These are phyloP conservation scores for Pyrenochaeta sp. DNA, from an alignment of 2,329 filamentous ascomycete genomes.

Conservation along the genomic window DNA sequence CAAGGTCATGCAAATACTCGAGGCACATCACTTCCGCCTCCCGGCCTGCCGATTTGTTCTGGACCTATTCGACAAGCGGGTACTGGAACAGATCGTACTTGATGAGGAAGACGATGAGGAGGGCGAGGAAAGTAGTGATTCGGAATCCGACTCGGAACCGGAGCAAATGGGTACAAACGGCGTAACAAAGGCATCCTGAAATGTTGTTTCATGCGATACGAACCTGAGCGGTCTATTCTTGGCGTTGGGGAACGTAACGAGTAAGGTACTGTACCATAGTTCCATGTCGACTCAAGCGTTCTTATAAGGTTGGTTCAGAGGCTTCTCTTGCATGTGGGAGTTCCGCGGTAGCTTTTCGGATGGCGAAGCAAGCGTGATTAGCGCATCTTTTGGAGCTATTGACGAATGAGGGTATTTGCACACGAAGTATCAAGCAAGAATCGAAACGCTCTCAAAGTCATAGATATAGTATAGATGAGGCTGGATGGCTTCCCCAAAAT, in stretches of 20 bases:
- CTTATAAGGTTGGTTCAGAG: slow-evolving; percentile 18
- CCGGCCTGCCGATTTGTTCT: slow-evolving; percentile 88
- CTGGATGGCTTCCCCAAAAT: background rate
- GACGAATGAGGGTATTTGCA: slow-evolving; percentile 13
- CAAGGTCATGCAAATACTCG: slow-evolving; percentile 83
- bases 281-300: slow-evolving; percentile 9
- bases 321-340: slow-evolving; percentile 32
- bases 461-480: background rate
- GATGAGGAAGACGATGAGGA: slow-evolving; percentile 67
- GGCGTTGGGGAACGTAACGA: slow-evolving; percentile 26
- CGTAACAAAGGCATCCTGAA: slow-evolving; percentile 23
- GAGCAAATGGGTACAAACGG: slow-evolving; percentile 28
- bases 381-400: slow-evolving; percentile 15
- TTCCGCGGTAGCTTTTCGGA: slow-evolving; percentile 24
- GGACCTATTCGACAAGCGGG: slow-evolving; percentile 91
- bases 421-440: background rate
- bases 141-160: slow-evolving; percentile 42
- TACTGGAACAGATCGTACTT: slow-evolving; percentile 84
- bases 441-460: slow-evolving; percentile 6
- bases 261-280: slow-evolving; percentile 17
- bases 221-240: slow-evolving; percentile 12
- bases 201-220: slow-evolving; percentile 10
- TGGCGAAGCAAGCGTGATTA: slow-evolving; percentile 11
- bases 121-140: slow-evolving; percentile 46
- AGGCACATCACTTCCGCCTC: slow-evolving; percentile 88